These are phyloP conservation scores for Clavaria fumosa DNA, from an alignment of 768 basidiomycete genomes.

Conservation along the genomic window DNA sequence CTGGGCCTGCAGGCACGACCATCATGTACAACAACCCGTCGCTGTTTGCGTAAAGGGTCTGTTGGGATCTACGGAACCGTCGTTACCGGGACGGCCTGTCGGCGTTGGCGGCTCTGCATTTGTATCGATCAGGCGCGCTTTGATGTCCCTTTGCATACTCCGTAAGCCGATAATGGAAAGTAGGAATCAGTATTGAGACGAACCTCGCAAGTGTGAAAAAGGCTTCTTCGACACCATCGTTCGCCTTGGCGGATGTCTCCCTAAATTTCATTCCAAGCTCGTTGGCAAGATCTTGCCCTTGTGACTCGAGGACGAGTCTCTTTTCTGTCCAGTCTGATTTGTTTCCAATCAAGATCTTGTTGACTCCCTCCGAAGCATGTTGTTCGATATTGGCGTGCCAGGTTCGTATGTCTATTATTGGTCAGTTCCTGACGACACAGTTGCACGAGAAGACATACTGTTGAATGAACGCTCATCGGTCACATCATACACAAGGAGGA, in stretches of 20 bases:
- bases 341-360: constrained; percentile 98
- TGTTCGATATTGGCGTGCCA: constrained; percentile 99
- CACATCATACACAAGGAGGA: constrained; percentile 96
- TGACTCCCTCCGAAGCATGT: constrained; percentile 96
- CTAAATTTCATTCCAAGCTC: constrained; percentile 95
- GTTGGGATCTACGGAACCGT: constrained; percentile 52
- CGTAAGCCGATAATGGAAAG: too few species aligned
- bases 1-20: too few species aligned
- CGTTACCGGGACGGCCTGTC: constrained; percentile 23
- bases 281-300: constrained; percentile 81
- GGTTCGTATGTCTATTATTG: constrained; percentile 73
- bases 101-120: constrained; percentile 48
- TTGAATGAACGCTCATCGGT: constrained; percentile 92
- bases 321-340: constrained; percentile 99
- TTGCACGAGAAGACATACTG: constrained; percentile 42
- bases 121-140: constrained; percentile 91
- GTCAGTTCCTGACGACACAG: constrained; percentile 5
- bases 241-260: constrained; percentile 95
- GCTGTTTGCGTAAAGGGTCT: constrained; percentile 33
- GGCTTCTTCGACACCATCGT: constrained; percentile 96
- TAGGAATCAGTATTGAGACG: too few species aligned
- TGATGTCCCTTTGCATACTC: constrained; percentile 63
- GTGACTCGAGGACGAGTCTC: constrained; percentile 78
- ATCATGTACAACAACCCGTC: constrained; percentile 43
- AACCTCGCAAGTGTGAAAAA: constrained; percentile 95